Evolutionary conservation across 129 eudicot genomes (phyloP).

Genomic region (Saposhnikovia divaricata): DNA sequence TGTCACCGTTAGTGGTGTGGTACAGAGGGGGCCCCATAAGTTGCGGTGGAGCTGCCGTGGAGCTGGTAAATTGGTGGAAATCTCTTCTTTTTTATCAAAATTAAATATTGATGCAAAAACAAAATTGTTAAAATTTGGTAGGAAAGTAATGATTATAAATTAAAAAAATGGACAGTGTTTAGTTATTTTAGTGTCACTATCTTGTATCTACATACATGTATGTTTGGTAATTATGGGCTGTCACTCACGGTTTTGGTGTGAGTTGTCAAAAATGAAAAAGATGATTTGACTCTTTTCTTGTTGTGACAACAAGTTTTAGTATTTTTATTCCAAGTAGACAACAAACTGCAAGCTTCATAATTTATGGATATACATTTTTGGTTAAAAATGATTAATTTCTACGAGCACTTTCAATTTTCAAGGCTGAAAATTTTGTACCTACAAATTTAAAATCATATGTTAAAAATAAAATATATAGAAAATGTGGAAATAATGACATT

Average conservation of each 20-base stretch:
- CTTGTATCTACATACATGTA: neutral
- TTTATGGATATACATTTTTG: no score
- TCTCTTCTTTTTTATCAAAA: neutral
- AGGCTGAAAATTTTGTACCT: no score
- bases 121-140: no score
- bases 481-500: no score
- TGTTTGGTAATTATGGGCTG: neutral
- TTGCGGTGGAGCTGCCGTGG: neutral
- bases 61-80: neutral
- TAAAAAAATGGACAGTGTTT: neutral
- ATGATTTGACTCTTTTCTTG: neutral
- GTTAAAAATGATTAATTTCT: no score
- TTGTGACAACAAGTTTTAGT: no score
- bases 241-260: neutral
- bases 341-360: neutral
- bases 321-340: neutral
- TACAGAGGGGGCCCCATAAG: neutral
- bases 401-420: no score
- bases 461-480: no score
- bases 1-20: no score
- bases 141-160: no score
- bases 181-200: neutral
- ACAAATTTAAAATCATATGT: no score
- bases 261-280: neutral
- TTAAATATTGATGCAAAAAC: no score